Percentiles rank a stretch among this genome's conserved stretches.
Conservation (phyloP, 1,139 yeast species). For the Sugiyamaella japonica region DNA sequence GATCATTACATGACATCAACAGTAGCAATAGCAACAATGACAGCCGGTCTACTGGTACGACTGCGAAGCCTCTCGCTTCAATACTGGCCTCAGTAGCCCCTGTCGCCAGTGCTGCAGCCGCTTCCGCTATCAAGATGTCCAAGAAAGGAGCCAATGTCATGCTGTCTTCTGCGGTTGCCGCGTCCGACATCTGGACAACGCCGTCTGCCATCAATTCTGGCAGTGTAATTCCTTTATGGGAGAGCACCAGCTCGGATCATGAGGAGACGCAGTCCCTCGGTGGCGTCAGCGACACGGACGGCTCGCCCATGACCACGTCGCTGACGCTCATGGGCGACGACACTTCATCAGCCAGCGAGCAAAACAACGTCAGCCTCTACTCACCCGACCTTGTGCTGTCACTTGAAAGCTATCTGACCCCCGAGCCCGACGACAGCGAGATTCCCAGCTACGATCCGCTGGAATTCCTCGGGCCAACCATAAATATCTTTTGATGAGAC, state of each 20-base stretch:
- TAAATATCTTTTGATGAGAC: conserved; percentile 27
- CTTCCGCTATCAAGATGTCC: conserved; percentile 19
- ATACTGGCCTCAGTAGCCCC: conserved; percentile 12
- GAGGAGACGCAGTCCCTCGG: conserved; percentile 15
- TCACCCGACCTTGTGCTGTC: conserved; percentile 26
- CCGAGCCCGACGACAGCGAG: conserved; percentile 29
- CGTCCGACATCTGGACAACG: conserved; percentile 18
- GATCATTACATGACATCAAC: neutral
- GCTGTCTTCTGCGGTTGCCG: conserved; percentile 20
- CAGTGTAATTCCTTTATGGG: conserved; percentile 12
- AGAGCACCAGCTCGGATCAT: conserved; percentile 15
- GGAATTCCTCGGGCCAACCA: conserved; percentile 33
- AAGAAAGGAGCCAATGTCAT: conserved; percentile 19
- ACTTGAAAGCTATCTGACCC: conserved; percentile 32
- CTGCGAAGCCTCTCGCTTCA: conserved; percentile 9
- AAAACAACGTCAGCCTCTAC: conserved; percentile 16
- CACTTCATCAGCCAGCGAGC: conserved; percentile 8
- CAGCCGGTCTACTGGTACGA: neutral
- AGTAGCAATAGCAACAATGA: neutral
- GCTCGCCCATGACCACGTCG: conserved; percentile 12
- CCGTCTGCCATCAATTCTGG: neutral
- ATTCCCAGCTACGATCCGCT: conserved; percentile 29
- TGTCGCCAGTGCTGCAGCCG: conserved; percentile 10
- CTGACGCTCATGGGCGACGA: conserved; percentile 13
- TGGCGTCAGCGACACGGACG: conserved; percentile 13